Evolutionary conservation across 345 rosid species (phyloP).

Genomic region (Bretschneidera sinensis): DNA sequence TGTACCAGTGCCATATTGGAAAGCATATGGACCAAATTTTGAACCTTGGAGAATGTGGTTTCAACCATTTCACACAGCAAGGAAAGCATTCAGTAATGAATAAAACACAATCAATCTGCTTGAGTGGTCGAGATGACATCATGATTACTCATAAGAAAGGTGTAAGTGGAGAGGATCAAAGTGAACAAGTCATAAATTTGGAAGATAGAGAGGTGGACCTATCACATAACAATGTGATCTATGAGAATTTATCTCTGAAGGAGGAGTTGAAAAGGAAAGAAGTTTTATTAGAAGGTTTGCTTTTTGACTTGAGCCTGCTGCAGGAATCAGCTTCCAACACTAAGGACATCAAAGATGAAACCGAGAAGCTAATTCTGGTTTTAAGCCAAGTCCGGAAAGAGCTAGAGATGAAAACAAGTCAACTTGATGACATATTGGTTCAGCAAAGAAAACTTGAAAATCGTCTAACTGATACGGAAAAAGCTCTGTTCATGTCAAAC

Average conservation of each 20-base stretch:
- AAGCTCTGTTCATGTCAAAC: slow-evolving; percentile 41
- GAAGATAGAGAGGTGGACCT: slow-evolving; percentile 25
- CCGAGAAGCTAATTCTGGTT: slow-evolving; percentile 44
- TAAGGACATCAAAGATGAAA: slow-evolving; percentile 68
- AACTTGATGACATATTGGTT: slow-evolving; percentile 51
- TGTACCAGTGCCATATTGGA: slow-evolving; percentile 47
- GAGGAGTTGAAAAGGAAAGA: slow-evolving; percentile 78
- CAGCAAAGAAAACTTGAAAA: slow-evolving; percentile 50
- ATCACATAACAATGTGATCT: slow-evolving; percentile 24
- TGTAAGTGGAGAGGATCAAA: slow-evolving; percentile 17
- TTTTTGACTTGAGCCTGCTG: slow-evolving; percentile 81
- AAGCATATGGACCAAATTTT: slow-evolving; percentile 29
- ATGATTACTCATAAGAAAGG: slow-evolving; percentile 20
- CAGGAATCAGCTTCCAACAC: slow-evolving; percentile 81
- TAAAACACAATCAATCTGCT: slow-evolving; percentile 15
- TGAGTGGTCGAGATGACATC: slow-evolving; percentile 13
- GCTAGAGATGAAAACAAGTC: slow-evolving; percentile 56
- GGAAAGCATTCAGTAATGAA: slow-evolving; percentile 14
- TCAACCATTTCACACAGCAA: slow-evolving; percentile 20
- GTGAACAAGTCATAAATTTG: slow-evolving; percentile 24
- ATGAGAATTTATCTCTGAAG: slow-evolving; percentile 55
- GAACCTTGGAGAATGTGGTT: slow-evolving; percentile 20
- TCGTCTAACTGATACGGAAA: too few relatives aligned
- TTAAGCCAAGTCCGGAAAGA: slow-evolving; percentile 52
- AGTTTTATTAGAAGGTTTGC: slow-evolving; percentile 68